Percentiles rank a stretch among this genome's conserved stretches.
Evolutionary conservation across 2,329 filamentous ascomycete species (phyloP).

Genomic region (Stagonosporopsis rhizophila): DNA sequence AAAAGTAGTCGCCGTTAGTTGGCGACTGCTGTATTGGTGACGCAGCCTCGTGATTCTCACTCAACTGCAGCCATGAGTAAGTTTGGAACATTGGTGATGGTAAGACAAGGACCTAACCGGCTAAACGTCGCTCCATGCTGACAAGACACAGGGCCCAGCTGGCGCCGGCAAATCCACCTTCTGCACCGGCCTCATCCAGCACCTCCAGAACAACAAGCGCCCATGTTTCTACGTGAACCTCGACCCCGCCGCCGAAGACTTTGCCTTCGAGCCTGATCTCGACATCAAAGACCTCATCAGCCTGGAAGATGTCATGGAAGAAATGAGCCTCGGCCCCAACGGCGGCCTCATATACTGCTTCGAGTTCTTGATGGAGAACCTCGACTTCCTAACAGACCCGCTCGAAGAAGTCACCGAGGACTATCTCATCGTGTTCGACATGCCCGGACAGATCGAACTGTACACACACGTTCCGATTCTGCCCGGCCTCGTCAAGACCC

Average conservation of each 20-base stretch:
- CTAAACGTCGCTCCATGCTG: background rate
- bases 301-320: conserved; percentile 95
- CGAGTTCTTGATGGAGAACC: conserved; percentile 92
- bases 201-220: conserved; percentile 88
- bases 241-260: conserved; percentile 92
- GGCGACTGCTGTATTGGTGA: conserved; percentile 4
- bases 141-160: conserved; percentile 70
- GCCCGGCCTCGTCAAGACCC: conserved; percentile 80
- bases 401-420: conserved; percentile 89
- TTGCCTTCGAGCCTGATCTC: conserved; percentile 88
- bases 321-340: conserved; percentile 88
- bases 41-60: conserved; percentile 6
- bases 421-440: conserved; percentile 97
- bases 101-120: conserved; percentile 5
- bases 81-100: conserved; percentile 94
- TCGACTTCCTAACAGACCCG: conserved; percentile 87
- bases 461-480: conserved; percentile 97
- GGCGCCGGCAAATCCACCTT: conserved; percentile 98
- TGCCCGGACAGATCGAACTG: conserved; percentile 98
- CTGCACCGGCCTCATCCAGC: conserved; percentile 89
- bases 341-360: conserved; percentile 96
- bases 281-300: conserved; percentile 96
- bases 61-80: conserved; percentile 74
- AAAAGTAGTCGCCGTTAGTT: conserved; percentile 7
- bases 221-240: conserved; percentile 98